Evolutionary conservation across 345 rosid genomes (phyloP).

Genomic region (Excoecaria agallocha): DNA sequence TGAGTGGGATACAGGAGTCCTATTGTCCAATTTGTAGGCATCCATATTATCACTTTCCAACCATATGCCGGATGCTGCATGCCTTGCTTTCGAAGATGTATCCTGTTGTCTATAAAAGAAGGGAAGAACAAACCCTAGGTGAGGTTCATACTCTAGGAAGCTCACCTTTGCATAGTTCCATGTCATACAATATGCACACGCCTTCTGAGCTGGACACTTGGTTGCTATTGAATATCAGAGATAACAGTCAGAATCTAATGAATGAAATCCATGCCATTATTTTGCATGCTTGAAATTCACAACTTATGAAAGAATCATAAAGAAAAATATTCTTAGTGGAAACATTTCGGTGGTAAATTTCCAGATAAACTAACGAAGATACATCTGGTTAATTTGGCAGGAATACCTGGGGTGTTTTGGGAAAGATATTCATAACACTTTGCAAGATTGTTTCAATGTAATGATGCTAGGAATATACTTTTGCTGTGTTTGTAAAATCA

Average conservation of each 20-base stretch:
- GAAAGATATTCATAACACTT: neutral
- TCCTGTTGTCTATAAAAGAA: constrained; percentile 51
- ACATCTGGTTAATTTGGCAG: neutral
- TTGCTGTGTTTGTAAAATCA: neutral
- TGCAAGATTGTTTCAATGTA: neutral
- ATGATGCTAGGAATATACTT: neutral
- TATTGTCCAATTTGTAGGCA: constrained; percentile 74
- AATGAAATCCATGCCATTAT: neutral
- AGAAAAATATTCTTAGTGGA: neutral
- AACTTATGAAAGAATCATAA: neutral
- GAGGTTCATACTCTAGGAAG: constrained; percentile 15
- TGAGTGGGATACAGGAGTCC: constrained; percentile 39
- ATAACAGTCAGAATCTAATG: no score
- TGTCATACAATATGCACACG: neutral
- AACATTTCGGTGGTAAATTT: neutral
- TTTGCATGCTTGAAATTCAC: neutral
- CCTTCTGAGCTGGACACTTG: neutral
- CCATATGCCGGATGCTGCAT: constrained; percentile 60
- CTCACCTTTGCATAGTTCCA: neutral
- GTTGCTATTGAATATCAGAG: no score
- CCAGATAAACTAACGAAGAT: neutral
- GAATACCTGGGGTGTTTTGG: no score
- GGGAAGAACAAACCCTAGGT: constrained; percentile 58
- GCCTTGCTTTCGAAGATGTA: constrained; percentile 60
- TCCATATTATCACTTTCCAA: constrained; percentile 63